Base-by-base conservation (phyloP, 306 rosid species). In the Prunus padus region DNA sequence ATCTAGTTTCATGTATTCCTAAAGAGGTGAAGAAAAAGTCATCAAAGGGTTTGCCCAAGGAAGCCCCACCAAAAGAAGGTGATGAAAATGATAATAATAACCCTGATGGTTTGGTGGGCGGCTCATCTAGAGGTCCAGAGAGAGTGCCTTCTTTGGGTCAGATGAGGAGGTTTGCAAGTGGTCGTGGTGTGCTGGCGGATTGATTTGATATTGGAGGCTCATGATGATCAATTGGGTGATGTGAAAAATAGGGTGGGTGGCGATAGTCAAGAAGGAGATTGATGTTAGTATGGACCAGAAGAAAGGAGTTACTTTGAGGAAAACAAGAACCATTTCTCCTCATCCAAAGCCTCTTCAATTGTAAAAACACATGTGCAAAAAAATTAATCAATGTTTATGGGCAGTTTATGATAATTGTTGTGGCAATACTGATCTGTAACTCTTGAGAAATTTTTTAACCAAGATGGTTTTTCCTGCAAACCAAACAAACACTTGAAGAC, bases 41-140 rank as follows among this genome's bases (percentile, higher is more conserved):
- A 56, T 60, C 64, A 22, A 75, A 77, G 82, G 77, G 71, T 77
- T 28, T 68, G 64, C 5, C 18, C n/a, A 77, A 81, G 69, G 70
- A 69, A 11, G 61, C 37, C 72, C 28, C 20, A 23, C 19, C 52
- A 61, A 72, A 72, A 25, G 54, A 14, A 26, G 66, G 66, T 26
- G 30, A 13, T 4, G 0, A 55, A 8, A n/a, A 55, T 55, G 9
- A 26, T 3, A 31, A 76, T 10, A 52, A 9, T 2, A 46, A 71
- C 26, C 55, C 40, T 59, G 76, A 66, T 20, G 84, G 54, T 1
- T 14, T 55, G 66, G 67, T 25, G 42, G 86, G 65, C 22, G 44
- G 71, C 45, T 23, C 18, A 25, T 30, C 45, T 4, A 50, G 61
- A 10, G 63, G 3, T 46, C 30, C 52, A 2, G 63, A 78, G n/a